Conservation (phyloP, 2,329 filamentous ascomycete species). For the Ophiostoma montium region DNA sequence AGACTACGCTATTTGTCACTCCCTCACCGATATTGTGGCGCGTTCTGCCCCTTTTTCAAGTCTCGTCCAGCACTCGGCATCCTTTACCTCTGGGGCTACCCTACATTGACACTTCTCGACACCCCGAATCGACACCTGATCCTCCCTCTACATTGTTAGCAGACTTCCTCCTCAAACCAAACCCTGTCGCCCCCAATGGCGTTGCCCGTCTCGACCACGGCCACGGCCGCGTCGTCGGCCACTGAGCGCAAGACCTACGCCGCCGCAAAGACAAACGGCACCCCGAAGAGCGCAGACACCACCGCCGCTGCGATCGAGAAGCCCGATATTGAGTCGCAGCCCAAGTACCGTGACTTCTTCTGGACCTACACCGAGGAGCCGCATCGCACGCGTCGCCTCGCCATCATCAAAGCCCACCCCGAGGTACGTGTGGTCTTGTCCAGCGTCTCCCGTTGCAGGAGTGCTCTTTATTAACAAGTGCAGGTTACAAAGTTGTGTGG, state of each 20-base stretch:
- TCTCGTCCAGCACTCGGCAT: too few species aligned
- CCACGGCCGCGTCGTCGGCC: neutral
- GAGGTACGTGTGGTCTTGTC: conserved; percentile 44
- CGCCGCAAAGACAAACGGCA: neutral
- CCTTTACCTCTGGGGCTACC: too few species aligned
- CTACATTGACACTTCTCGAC: too few species aligned
- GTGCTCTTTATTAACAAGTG: neutral
- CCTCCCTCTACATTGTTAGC: too few species aligned
- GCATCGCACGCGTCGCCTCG: conserved; percentile 75
- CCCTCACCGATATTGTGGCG: too few species aligned
- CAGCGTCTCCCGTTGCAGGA: neutral
- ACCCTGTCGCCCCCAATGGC: neutral
- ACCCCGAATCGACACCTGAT: too few species aligned
- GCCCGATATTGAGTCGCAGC: conserved; percentile 17
- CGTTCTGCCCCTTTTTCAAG: too few species aligned
- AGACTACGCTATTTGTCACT: too few species aligned
- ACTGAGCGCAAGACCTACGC: neutral
- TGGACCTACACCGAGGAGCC: conserved; percentile 99
- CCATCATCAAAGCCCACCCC: conserved; percentile 96
- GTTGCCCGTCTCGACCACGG: conserved; percentile 2
- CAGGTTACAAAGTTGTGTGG: conserved; percentile 95
- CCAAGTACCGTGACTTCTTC: conserved; percentile 59
- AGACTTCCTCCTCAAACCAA: neutral
- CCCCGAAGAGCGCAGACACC: neutral
- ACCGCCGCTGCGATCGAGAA: too few species aligned